These are phyloP conservation scores for Inga leiocalycina DNA, from an alignment of 306 rosid species.

Conservation along the genomic window DNA sequence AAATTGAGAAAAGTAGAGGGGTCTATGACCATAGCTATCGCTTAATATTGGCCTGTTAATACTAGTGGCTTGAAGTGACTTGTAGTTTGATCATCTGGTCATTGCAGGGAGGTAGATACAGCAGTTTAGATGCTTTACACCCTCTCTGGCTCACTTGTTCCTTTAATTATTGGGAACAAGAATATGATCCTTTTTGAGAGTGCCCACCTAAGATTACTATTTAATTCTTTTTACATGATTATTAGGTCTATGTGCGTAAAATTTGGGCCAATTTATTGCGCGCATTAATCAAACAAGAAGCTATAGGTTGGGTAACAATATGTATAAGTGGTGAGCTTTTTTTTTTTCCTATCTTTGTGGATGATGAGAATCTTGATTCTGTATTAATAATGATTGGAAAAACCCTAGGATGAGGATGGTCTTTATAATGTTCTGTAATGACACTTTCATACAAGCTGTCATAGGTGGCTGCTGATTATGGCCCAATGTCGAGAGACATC, in stretches of 20 bases:
- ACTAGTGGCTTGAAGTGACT: neutral
- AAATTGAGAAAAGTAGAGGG: neutral
- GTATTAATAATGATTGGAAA: constrained; percentile 8
- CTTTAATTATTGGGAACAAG: neutral
- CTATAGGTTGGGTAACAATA: constrained; percentile 16
- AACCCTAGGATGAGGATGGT: constrained; percentile 7
- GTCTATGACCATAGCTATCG: neutral
- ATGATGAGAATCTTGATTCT: constrained; percentile 26
- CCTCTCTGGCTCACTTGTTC: neutral
- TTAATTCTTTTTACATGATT: neutral
- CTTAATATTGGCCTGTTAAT: neutral
- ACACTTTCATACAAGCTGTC: constrained; percentile 29
- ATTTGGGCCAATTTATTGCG: neutral
- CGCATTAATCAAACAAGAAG: neutral
- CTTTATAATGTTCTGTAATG: constrained; percentile 11
- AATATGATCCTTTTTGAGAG: neutral
- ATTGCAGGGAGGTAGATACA: neutral
- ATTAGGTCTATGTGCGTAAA: neutral
- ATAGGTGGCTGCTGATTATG: constrained; percentile 31
- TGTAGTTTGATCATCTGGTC: neutral
- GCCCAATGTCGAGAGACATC: constrained; percentile 18
- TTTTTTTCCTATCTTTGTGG: neutral
- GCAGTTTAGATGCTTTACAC: neutral
- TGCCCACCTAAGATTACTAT: neutral
- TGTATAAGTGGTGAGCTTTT: neutral